Evolutionary conservation across 805 yeast genomes (phyloP), one percentile per base, ranked within the genome.

Genomic region (Kazachstania psychrophila): DNA sequence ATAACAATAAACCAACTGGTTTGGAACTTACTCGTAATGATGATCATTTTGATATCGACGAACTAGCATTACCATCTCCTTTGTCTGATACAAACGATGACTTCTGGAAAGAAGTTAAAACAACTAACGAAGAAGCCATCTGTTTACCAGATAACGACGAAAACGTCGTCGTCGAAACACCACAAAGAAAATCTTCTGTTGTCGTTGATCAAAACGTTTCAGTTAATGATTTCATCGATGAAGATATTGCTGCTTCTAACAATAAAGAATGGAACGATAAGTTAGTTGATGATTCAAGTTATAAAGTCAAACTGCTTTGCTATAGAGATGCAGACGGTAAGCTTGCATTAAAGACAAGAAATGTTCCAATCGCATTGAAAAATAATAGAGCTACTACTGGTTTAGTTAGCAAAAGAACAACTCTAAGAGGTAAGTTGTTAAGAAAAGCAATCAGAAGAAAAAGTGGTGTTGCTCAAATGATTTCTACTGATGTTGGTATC

Each of bases 401-500:
- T 23, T 27, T 43, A 28, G 41, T 40, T 23, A 31, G 31, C 20
- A 37, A 40, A 19, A 34, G 24, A 30, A 19, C 27, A 15, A 37
- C 31, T 22, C 33, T 42, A 28, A 29, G 40, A 28, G 39, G 28
- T n/a, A 37, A 39, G 29, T 23, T 43, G 13, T 22, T 43, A 17
- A 43, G 38, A 16, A 43, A 42, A 24, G 53, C 53, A 22, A 45
- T 55, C 13, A 53, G 60, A 44, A 46, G 61, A 37, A 55, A 55
- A 34, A 51, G 57, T 36, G 61, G 61, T 31, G 48, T 54, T 27
- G 45, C 56, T 43, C 51, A 54, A 41, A 57, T 56, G 61, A 52
- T 56, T 12, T 54, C 60, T 23, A 56, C 58, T 18, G 52, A 52
- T 45, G 48, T 54, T 24, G 57, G 58, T 28, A 49, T 57, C 19